These are phyloP conservation scores for Apiospora aurea DNA, from an alignment of 2,329 filamentous ascomycete species.

Conservation along the genomic window DNA sequence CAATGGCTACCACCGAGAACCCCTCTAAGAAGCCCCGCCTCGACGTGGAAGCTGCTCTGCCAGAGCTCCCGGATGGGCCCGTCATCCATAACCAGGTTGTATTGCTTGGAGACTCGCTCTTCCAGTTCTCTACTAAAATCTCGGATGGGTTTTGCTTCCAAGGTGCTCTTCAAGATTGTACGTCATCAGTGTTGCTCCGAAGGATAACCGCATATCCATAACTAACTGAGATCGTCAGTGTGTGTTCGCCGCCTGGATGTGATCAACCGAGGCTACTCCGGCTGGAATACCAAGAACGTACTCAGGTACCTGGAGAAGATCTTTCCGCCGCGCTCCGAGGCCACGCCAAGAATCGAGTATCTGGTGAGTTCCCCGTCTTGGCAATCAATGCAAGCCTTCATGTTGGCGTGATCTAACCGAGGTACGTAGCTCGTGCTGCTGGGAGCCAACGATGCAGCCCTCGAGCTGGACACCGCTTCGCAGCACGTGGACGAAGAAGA, in stretches of 20 bases:
- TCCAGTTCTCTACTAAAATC: constrained; percentile 70
- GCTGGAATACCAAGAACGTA: constrained; percentile 83
- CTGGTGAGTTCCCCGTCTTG: constrained; percentile 57
- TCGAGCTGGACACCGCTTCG: constrained; percentile 65
- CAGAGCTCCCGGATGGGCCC: constrained; percentile 15
- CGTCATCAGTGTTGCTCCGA: constrained; percentile 38
- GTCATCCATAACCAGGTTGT: constrained; percentile 72
- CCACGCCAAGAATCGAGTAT: constrained; percentile 68
- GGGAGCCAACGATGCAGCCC: constrained; percentile 87
- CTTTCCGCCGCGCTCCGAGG: constrained; percentile 69
- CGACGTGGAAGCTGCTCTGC: constrained; percentile 4
- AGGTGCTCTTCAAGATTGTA: constrained; percentile 73
- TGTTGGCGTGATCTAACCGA: background rate
- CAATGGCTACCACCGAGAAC: background rate
- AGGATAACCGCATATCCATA: background rate
- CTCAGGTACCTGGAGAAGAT: constrained; percentile 73
- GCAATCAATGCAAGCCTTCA: constrained; percentile 25
- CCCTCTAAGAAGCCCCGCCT: constrained; percentile 12
- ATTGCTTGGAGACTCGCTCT: constrained; percentile 90
- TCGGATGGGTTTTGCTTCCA: constrained; percentile 77
- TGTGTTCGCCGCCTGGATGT: constrained; percentile 83
- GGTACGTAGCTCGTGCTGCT: constrained; percentile 74
- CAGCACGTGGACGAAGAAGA: constrained; percentile 82
- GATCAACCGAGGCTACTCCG: constrained; percentile 85
- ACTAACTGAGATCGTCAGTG: constrained; percentile 52